phyloP scores from a whole-genome alignment of 495 filamentous ascomycete genomes.

The Hyphodiscus hymeniophilus region DNA sequence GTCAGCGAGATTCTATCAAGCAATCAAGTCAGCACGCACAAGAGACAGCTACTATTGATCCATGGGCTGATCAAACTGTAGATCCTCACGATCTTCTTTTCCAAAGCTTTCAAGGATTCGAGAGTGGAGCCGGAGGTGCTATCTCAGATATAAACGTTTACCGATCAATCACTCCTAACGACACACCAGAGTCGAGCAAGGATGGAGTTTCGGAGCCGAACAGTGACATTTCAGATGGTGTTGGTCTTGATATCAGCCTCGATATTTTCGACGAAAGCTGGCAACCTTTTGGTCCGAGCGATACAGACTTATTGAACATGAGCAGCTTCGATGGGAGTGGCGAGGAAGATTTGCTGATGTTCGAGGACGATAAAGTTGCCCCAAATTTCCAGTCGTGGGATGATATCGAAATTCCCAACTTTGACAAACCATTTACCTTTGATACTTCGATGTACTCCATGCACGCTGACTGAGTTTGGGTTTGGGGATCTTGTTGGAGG shows the following conservation, averaged over 20 bases:
- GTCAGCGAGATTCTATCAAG: slow-evolving; percentile 10
- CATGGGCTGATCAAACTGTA: slow-evolving; percentile 27
- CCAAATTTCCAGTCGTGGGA: slow-evolving; percentile 25
- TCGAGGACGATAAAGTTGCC: slow-evolving; percentile 12
- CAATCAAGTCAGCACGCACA: background rate
- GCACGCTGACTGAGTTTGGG: slow-evolving; percentile 25
- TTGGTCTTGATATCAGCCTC: slow-evolving; percentile 26
- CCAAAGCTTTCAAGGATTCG: slow-evolving; percentile 25
- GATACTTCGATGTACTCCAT: slow-evolving; percentile 35
- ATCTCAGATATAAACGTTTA: slow-evolving; percentile 39
- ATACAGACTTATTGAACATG: slow-evolving; percentile 29
- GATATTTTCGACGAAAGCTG: slow-evolving; percentile 34
- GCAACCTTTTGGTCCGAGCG: slow-evolving; percentile 27
- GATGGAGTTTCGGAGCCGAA: slow-evolving; percentile 44
- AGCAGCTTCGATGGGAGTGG: slow-evolving; percentile 25
- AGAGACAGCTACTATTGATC: slow-evolving; percentile 22
- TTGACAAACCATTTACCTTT: slow-evolving; percentile 33
- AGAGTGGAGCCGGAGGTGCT: slow-evolving; percentile 31
- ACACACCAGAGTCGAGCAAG: slow-evolving; percentile 49
- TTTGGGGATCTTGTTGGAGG: slow-evolving; percentile 4
- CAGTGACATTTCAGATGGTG: slow-evolving; percentile 43
- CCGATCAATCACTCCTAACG: slow-evolving; percentile 41
- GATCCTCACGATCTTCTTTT: slow-evolving; percentile 28
- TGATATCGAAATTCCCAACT: slow-evolving; percentile 27
- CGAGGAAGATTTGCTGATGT: slow-evolving; percentile 19